Conservation (phyloP, 2,329 filamentous ascomycete genomes). For the Aspergillus pseudotamarii region DNA sequence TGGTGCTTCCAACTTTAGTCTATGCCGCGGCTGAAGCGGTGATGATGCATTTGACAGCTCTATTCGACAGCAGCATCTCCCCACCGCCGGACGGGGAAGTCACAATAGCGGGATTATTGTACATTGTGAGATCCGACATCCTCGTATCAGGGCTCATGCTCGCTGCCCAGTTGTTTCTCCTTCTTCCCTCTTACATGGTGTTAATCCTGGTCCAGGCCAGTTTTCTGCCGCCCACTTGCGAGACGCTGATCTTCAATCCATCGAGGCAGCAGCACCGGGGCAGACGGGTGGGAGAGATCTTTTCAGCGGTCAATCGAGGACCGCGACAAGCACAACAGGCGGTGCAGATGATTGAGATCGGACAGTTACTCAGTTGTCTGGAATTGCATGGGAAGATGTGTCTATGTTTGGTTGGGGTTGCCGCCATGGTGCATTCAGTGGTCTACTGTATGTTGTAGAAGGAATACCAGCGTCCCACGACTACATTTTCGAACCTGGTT, state of each 20-base stretch:
- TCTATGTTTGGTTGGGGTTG: slow-evolving; percentile 6
- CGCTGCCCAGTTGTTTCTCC: background rate
- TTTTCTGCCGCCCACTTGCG: background rate
- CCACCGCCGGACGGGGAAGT: background rate
- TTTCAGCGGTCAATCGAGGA: background rate
- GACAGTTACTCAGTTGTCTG: slow-evolving; percentile 4
- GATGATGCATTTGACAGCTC: background rate
- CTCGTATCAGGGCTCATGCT: slow-evolving; percentile 4
- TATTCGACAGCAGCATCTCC: background rate
- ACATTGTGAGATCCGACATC: slow-evolving; percentile 4
- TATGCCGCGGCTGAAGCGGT: background rate
- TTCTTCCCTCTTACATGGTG: slow-evolving; percentile 5
- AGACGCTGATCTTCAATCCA: slow-evolving; percentile 1
- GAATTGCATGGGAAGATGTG: slow-evolving; percentile 13
- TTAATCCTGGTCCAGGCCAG: slow-evolving; percentile 6
- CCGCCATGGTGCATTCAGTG: background rate
- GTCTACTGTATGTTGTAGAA: no score
- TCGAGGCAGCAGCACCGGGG: background rate
- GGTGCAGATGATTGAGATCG: slow-evolving; percentile 2
- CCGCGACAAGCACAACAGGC: background rate
- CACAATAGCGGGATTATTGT: background rate
- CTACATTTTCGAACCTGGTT: no score
- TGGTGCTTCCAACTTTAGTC: background rate
- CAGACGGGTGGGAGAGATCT: background rate
- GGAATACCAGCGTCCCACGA: no score